A percentile compares a stretch with the other conserved stretches of the same genome.
phyloP scores from a whole-genome alignment of 2,329 filamentous ascomycete genomes.

The Pseudogymnoascus sp. region DNA sequence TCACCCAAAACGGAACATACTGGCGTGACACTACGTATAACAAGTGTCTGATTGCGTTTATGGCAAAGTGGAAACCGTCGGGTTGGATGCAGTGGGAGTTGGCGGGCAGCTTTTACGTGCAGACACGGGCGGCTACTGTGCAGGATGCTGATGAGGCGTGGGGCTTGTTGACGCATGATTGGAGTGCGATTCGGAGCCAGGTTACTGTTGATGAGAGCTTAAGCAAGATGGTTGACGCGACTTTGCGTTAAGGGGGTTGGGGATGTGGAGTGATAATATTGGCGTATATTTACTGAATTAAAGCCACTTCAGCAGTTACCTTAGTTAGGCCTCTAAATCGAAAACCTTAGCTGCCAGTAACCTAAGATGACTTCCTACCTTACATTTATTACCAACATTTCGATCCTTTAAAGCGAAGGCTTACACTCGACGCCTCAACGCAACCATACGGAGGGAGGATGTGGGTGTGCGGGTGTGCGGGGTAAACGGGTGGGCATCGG shows the following conservation, averaged over 20 bases:
- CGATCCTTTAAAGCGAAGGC: not conserved
- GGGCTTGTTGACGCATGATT: slow-evolving; percentile 47
- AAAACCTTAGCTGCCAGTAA: not conserved
- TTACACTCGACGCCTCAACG: not conserved
- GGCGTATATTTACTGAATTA: not conserved
- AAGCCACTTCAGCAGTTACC: not conserved
- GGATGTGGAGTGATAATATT: not conserved
- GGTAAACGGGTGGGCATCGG: not conserved
- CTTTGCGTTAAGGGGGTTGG: slow-evolving; percentile 16
- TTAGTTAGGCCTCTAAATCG: not conserved
- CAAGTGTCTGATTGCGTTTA: slow-evolving; percentile 41
- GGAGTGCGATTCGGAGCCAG: slow-evolving; percentile 41
- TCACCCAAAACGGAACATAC: slow-evolving; percentile 39
- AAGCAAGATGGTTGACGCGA: slow-evolving; percentile 34
- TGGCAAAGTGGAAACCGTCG: slow-evolving; percentile 37
- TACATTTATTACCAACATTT: not conserved
- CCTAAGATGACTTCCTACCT: not conserved
- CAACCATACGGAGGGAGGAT: not conserved
- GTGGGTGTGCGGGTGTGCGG: not conserved
- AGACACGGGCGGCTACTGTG: slow-evolving; percentile 31
- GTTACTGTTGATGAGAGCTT: slow-evolving; percentile 35
- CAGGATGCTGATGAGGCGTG: slow-evolving; percentile 50
- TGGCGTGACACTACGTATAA: slow-evolving; percentile 41
- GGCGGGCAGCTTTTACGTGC: slow-evolving; percentile 49
- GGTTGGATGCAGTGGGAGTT: slow-evolving; percentile 54